A percentile compares a stretch with the other conserved stretches of the same genome.
Conservation (phyloP, 2,329 filamentous ascomycete genomes). For the Alternaria solani region DNA sequence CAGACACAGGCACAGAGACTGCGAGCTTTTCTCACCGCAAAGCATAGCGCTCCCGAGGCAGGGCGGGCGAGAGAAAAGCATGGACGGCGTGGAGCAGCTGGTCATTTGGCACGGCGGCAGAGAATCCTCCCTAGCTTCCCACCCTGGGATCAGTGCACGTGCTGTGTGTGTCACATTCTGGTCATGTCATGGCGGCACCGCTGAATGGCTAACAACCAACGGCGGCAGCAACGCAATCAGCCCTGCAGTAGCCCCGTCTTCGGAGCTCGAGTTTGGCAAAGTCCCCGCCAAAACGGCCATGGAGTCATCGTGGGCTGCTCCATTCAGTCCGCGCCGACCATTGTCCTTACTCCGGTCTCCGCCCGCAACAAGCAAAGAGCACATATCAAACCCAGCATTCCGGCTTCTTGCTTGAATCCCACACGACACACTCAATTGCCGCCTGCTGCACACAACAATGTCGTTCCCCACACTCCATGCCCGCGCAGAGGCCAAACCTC, state of each 20-base stretch:
- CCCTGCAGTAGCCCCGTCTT: conserved; percentile 37
- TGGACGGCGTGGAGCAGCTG: conserved; percentile 10
- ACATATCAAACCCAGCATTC: no score
- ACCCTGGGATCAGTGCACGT: conserved; percentile 29
- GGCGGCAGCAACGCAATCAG: no score
- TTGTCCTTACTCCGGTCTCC: conserved; percentile 29
- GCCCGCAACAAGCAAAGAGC: conserved; percentile 1
- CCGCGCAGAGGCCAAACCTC: conserved; percentile 52
- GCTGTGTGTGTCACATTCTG: conserved; percentile 8
- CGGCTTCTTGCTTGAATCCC: no score
- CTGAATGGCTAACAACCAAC: not conserved
- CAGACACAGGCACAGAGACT: not conserved
- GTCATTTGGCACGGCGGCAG: conserved; percentile 13
- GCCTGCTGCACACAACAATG: conserved; percentile 30
- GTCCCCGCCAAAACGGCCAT: conserved; percentile 29
- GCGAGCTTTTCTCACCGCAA: conserved; percentile 18
- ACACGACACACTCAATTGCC: not conserved
- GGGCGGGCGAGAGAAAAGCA: conserved; percentile 6
- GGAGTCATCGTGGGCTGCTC: conserved; percentile 35
- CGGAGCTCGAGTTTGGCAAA: conserved; percentile 24
- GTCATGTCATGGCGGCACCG: not conserved
- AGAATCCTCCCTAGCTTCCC: conserved; percentile 22
- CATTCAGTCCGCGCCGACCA: conserved; percentile 13
- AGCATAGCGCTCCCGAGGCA: conserved; percentile 27
- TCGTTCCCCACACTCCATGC: conserved; percentile 52